Percentiles rank a stretch among this genome's conserved stretches.
Conservation (phyloP, 208 protist genomes). For the Leishmania tropica region DNA sequence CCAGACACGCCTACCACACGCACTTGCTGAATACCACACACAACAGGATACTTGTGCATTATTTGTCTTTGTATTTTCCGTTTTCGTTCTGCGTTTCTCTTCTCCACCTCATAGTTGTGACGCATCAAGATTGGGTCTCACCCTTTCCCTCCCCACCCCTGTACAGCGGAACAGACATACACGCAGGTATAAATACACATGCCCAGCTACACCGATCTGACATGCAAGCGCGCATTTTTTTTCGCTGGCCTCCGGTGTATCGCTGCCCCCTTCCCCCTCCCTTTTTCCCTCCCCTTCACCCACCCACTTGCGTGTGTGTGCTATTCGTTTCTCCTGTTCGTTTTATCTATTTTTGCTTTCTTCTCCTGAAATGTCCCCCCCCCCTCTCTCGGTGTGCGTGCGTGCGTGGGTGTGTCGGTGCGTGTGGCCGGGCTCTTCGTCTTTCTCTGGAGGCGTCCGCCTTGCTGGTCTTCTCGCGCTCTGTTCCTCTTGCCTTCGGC, state of each 20-base stretch:
- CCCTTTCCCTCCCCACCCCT: not conserved
- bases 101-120: not conserved
- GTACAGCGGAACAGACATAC: not conserved
- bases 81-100: not conserved
- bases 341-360: too few species aligned
- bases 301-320: not conserved
- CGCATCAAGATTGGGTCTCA: not conserved
- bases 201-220: not conserved
- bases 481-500: not conserved
- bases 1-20: not conserved
- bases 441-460: not conserved
- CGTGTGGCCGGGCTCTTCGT: not conserved
- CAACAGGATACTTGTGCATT: not conserved
- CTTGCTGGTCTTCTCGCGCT: not conserved
- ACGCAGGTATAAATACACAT: not conserved
- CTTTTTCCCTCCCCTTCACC: not conserved
- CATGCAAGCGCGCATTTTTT: not conserved
- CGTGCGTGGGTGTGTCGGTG: not conserved
- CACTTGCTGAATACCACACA: not conserved
- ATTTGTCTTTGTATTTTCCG: not conserved
- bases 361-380: not conserved
- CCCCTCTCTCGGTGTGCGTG: not conserved
- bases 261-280: not conserved
- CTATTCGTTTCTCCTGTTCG: not conserved
- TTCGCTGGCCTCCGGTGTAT: not conserved